Conservation (phyloP, 495 filamentous ascomycete species). For the Xylaria sp. region DNA sequence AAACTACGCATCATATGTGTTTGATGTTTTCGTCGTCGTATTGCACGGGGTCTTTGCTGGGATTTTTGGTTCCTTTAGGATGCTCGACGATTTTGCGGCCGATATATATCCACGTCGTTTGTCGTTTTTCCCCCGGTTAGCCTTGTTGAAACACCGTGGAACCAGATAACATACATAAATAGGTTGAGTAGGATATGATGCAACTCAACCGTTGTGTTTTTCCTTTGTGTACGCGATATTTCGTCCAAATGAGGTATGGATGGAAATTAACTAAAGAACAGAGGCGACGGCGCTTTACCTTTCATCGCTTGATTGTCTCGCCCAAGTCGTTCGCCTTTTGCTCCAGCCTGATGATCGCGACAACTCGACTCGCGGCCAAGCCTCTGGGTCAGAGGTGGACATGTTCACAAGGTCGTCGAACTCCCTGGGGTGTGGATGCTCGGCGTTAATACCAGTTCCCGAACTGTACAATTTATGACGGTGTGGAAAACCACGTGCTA, state of each 20-base stretch:
- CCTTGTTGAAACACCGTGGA: too few relatives aligned
- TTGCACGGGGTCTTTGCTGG: not conserved
- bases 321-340: not conserved
- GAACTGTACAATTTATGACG: not conserved
- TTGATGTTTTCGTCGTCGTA: not conserved
- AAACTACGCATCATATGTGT: not conserved
- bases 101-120: not conserved
- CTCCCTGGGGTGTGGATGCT: not conserved
- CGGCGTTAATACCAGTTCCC: not conserved
- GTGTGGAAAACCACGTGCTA: not conserved
- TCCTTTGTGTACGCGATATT: not conserved
- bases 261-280: not conserved
- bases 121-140: too few relatives aligned
- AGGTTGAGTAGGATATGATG: not conserved
- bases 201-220: not conserved
- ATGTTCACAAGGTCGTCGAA: not conserved
- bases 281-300: not conserved
- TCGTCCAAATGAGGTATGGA: not conserved
- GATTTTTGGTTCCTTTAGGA: not conserved
- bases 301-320: not conserved
- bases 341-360: not conserved
- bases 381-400: not conserved
- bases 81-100: not conserved
- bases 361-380: not conserved
- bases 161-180: too few relatives aligned